phyloP scores from a whole-genome alignment of 2,329 filamentous ascomycete species.

The Fusarium vanettenii region DNA sequence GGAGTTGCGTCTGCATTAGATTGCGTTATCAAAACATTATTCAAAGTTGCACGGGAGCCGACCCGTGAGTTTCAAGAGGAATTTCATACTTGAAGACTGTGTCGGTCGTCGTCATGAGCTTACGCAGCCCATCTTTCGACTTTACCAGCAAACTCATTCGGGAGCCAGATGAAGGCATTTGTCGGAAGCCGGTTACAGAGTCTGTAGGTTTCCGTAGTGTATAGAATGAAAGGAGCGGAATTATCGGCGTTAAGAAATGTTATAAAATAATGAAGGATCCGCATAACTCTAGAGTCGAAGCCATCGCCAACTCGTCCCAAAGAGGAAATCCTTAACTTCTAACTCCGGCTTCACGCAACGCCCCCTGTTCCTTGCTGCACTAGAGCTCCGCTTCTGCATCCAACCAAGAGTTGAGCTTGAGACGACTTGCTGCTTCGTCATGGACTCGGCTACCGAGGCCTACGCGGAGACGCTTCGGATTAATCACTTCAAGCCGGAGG shows the following conservation, averaged over 20 bases:
- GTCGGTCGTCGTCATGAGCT: background rate
- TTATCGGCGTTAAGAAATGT: constrained; percentile 26
- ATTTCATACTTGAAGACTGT: background rate
- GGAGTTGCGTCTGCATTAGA: background rate
- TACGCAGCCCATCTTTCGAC: background rate
- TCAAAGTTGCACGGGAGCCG: background rate
- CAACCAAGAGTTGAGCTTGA: background rate
- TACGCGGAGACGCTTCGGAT: constrained; percentile 32
- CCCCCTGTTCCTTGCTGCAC: background rate
- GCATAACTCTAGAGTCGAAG: background rate
- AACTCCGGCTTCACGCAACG: constrained; percentile 3
- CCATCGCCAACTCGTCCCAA: constrained; percentile 1
- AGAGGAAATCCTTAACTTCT: constrained; percentile 23
- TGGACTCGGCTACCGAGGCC: constrained; percentile 30
- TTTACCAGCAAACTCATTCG: background rate
- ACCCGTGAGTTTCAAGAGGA: background rate
- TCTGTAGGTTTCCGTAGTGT: background rate
- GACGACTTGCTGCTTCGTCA: background rate
- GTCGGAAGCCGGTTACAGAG: constrained; percentile 22
- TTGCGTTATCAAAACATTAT: background rate
- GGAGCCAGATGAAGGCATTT: constrained; percentile 1
- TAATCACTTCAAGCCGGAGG: constrained; percentile 35
- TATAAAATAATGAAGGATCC: background rate
- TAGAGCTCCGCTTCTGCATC: background rate
- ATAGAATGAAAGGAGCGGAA: constrained; percentile 4